A percentile compares a stretch with the other conserved stretches of the same genome.
These are phyloP conservation scores for Mortierella sp. DNA, from an alignment of 371 early-diverging fungal species.

Conservation along the genomic window DNA sequence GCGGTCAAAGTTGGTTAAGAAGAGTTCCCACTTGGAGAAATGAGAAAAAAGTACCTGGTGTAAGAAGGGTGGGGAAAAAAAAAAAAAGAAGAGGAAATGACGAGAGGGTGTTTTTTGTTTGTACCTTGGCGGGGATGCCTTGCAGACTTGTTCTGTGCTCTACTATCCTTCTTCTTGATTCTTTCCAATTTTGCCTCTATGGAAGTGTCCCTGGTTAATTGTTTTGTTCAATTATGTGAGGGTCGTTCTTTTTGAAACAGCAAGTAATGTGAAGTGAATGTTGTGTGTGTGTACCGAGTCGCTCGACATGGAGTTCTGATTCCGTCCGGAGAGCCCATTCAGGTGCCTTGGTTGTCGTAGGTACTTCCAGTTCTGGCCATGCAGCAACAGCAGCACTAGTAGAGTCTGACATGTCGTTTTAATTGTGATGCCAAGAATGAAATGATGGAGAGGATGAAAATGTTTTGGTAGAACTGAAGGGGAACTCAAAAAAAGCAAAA, in stretches of 20 bases:
- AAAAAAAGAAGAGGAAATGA: not conserved
- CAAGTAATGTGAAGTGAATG: not conserved
- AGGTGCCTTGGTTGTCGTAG: conserved; percentile 21
- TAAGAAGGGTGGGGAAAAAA: not conserved
- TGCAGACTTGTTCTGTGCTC: not conserved
- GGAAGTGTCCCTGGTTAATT: too few species aligned
- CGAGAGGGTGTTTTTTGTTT: not conserved
- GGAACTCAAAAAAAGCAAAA: not conserved
- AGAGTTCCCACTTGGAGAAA: too few species aligned
- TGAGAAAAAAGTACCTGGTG: too few species aligned
- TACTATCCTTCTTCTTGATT: conserved; percentile 29
- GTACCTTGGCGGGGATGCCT: conserved; percentile 11
- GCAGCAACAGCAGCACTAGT: too few species aligned
- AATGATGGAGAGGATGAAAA: not conserved
- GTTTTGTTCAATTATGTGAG: too few species aligned
- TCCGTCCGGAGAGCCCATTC: conserved; percentile 46
- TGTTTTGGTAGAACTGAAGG: not conserved
- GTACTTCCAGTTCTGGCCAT: conserved; percentile 36
- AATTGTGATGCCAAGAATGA: not conserved
- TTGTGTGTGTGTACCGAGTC: conserved; percentile 27
- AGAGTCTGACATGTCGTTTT: not conserved
- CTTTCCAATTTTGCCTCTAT: conserved; percentile 44
- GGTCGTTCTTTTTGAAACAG: too few species aligned
- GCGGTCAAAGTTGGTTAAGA: too few species aligned
- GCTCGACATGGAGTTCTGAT: conserved; percentile 51